phyloP scores from a whole-genome alignment of 2,329 filamentous ascomycete genomes.

The Aureobasidium lini region DNA sequence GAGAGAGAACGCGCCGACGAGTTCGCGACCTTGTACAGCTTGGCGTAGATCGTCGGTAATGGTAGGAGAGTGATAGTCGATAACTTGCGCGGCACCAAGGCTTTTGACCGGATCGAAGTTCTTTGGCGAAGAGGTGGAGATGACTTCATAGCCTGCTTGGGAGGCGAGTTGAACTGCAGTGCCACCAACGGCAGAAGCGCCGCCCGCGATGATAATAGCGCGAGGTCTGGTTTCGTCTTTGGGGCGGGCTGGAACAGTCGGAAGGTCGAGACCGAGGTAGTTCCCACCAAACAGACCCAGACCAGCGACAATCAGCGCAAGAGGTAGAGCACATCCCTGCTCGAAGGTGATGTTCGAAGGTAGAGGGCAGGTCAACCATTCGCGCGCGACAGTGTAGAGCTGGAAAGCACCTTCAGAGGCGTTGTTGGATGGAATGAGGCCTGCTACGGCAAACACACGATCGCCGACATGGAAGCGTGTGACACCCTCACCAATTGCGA shows the following conservation, averaged over 20 bases:
- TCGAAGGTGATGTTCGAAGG: neutral
- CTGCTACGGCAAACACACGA: neutral
- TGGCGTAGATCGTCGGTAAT: constrained; percentile 21
- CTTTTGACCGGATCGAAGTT: constrained; percentile 39
- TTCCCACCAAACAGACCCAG: neutral
- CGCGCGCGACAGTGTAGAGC: neutral
- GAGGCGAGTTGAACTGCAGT: constrained; percentile 40
- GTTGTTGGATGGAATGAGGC: neutral
- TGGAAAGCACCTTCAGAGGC: neutral
- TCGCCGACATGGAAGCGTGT: neutral
- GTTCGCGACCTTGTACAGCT: neutral
- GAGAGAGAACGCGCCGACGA: neutral
- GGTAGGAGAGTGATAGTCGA: constrained; percentile 38
- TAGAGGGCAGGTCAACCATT: neutral
- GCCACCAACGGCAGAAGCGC: constrained; percentile 39
- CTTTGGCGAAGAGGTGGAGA: constrained; percentile 34
- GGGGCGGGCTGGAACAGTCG: neutral
- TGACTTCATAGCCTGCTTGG: constrained; percentile 39
- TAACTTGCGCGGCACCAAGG: constrained; percentile 38
- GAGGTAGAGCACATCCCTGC: neutral
- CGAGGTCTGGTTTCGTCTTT: constrained; percentile 17
- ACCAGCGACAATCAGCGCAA: neutral
- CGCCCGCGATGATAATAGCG: constrained; percentile 45
- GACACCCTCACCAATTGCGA: neutral
- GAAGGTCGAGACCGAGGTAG: neutral